Conservation (phyloP, 495 filamentous ascomycete species). For the Talaromyces adpressus region DNA sequence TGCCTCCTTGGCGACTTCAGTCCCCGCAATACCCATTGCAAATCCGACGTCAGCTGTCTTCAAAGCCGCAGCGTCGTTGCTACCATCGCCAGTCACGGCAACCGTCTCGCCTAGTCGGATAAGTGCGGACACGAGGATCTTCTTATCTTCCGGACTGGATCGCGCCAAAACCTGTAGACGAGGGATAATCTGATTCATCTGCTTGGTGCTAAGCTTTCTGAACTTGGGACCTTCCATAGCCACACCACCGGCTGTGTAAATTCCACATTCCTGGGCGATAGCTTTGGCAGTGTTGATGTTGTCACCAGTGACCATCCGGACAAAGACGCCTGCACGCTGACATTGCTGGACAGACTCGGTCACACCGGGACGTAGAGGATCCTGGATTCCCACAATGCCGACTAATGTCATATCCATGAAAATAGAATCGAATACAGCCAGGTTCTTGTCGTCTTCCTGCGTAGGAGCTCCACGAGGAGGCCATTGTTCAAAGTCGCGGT, state of each 20-base stretch:
- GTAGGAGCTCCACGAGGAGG: slow-evolving; percentile 63
- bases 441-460: slow-evolving; percentile 59
- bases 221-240: slow-evolving; percentile 82
- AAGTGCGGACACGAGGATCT: slow-evolving; percentile 68
- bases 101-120: slow-evolving; percentile 86
- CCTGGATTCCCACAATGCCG: slow-evolving; percentile 80
- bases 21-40: slow-evolving; percentile 86
- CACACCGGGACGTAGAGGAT: slow-evolving; percentile 75
- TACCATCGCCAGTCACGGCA: slow-evolving; percentile 89
- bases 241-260: slow-evolving; percentile 64
- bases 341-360: slow-evolving; percentile 68
- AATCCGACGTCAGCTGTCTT: slow-evolving; percentile 87
- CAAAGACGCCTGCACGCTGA: slow-evolving; percentile 71
- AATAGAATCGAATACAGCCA: slow-evolving; percentile 72
- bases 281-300: slow-evolving; percentile 80
- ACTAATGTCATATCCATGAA: slow-evolving; percentile 73
- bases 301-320: slow-evolving; percentile 90
- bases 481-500: slow-evolving; percentile 86
- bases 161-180: slow-evolving; percentile 77
- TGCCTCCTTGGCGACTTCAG: slow-evolving; percentile 88
- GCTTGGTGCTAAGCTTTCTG: slow-evolving; percentile 54
- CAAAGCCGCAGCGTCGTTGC: slow-evolving; percentile 84
- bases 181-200: slow-evolving; percentile 68
- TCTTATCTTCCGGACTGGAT: slow-evolving; percentile 80
- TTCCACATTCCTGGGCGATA: slow-evolving; percentile 79